A percentile compares a stretch with the other conserved stretches of the same genome.
phyloP scores from a whole-genome alignment of 306 rosid species.

The Alnus rubra region DNA sequence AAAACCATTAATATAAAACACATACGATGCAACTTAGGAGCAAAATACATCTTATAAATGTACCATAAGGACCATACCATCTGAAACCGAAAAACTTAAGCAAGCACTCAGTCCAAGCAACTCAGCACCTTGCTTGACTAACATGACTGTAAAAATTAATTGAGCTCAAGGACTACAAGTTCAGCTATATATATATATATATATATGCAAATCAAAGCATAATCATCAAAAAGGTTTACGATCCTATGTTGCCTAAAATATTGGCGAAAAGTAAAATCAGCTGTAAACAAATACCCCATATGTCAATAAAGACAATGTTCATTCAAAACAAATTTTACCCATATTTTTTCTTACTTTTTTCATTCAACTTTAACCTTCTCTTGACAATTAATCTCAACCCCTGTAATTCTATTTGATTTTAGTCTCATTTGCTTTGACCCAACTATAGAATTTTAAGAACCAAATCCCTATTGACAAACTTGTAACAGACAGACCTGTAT shows the following conservation, averaged over 20 bases:
- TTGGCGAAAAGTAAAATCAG: not conserved
- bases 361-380: not conserved
- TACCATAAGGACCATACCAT: constrained; percentile 12
- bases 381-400: not conserved
- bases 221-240: not conserved
- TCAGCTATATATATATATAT: not conserved
- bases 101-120: not conserved
- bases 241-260: not conserved
- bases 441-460: not conserved
- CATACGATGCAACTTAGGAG: not conserved
- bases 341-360: not conserved
- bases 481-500: not conserved
- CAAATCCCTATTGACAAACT: not conserved
- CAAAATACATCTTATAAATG: not conserved
- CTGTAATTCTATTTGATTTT: not conserved
- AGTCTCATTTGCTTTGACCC: not conserved
- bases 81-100: constrained; percentile 7
- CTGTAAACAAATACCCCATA: not conserved
- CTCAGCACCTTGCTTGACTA: not conserved
- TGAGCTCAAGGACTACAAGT: not conserved
- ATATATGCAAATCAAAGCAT: not conserved
- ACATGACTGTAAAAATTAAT: not conserved
- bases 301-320: not conserved
- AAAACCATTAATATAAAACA: not conserved
- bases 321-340: not conserved